Conservation (phyloP, 2,329 filamentous ascomycete genomes). For the Penicillium oxalicum region DNA sequence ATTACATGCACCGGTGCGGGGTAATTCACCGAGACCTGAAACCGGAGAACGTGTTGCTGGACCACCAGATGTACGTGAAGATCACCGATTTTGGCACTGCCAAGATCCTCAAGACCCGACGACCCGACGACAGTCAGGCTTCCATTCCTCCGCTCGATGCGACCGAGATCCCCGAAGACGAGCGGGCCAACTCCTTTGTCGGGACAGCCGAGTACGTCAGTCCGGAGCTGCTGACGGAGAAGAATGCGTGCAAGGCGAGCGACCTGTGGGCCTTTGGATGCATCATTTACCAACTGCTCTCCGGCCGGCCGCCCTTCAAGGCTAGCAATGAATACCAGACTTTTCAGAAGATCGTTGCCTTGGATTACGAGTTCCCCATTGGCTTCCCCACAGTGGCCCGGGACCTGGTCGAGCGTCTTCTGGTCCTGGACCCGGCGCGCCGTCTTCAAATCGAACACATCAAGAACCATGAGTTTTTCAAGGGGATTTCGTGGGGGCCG, state of each 20-base stretch:
- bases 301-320: conserved; percentile 96
- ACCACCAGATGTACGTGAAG: conserved; percentile 95
- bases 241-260: conserved; percentile 94
- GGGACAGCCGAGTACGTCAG: conserved; percentile 98
- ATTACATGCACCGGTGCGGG: conserved; percentile 94
- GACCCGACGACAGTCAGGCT: conserved; percentile 44
- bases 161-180: conserved; percentile 56
- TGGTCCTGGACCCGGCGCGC: conserved; percentile 80
- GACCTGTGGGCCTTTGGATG: conserved; percentile 98
- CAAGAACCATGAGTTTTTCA: conserved; percentile 93
- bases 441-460: conserved; percentile 91
- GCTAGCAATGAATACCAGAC: conserved; percentile 92
- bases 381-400: conserved; percentile 81
- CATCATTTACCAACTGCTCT: conserved; percentile 91
- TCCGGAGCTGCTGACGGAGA: conserved; percentile 91
- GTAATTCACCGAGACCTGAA: conserved; percentile 97
- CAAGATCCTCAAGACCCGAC: conserved; percentile 66
- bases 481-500: conserved; percentile 77
- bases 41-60: conserved; percentile 91
- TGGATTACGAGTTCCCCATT: conserved; percentile 88
- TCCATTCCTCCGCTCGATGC: conserved; percentile 45
- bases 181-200: conserved; percentile 86
- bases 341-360: conserved; percentile 92
- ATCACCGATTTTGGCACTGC: conserved; percentile 98
- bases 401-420: conserved; percentile 81